A percentile compares a stretch with the other conserved stretches of the same genome.
Conservation (phyloP, 192 early-diverging fungal genomes). For the Coemansia sp. region DNA sequence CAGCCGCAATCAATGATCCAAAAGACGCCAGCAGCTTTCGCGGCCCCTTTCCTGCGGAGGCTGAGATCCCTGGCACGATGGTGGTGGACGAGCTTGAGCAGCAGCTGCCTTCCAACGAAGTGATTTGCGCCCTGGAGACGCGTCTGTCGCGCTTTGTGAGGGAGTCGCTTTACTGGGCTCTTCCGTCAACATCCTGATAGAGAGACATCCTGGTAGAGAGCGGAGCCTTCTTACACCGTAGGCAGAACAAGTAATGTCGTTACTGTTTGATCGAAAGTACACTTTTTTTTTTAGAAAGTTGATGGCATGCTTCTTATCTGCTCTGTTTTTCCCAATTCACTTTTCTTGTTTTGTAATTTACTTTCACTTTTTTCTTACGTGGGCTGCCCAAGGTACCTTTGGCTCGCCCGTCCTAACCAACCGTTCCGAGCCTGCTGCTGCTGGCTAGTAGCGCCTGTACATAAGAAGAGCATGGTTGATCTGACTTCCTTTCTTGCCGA, state of each 20-base stretch:
- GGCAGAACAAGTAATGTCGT: no score
- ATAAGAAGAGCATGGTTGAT: slow-evolving; percentile 54
- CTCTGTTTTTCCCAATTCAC: no score
- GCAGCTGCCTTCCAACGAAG: slow-evolving; percentile 50
- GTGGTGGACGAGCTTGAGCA: slow-evolving; percentile 44
- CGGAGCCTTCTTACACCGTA: no score
- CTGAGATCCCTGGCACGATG: slow-evolving; percentile 23
- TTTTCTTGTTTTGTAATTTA: no score
- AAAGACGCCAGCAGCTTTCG: slow-evolving; percentile 24
- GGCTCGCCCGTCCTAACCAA: no score
- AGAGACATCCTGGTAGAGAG: no score
- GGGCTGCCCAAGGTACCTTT: no score
- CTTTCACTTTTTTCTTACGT: no score
- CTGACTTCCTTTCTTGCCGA: slow-evolving; percentile 51
- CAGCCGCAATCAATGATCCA: not conserved
- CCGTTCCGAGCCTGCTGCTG: not conserved
- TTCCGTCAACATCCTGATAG: slow-evolving; percentile 33
- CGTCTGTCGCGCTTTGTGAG: slow-evolving; percentile 54
- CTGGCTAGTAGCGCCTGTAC: not conserved
- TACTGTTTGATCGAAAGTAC: no score
- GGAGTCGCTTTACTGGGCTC: slow-evolving; percentile 52
- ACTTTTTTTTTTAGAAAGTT: no score
- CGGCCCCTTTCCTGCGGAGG: slow-evolving; percentile 13
- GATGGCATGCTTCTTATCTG: no score
- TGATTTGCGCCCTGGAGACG: slow-evolving; percentile 49